Base-by-base conservation (phyloP, 2,329 filamentous ascomycete species). In the Paramyrothecium roridum region DNA sequence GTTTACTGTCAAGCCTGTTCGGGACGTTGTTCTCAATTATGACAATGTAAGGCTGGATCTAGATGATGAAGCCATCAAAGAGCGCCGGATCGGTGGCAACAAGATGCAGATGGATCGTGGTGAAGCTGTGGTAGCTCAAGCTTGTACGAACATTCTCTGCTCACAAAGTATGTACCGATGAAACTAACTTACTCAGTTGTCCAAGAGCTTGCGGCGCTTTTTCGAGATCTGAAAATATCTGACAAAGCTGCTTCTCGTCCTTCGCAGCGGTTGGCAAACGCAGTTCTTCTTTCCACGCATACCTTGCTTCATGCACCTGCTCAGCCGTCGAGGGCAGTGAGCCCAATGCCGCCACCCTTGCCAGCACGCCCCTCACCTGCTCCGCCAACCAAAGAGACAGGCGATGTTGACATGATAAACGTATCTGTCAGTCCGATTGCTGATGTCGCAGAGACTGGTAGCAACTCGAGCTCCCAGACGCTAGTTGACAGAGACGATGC, bases 1-100 rank as follows among this genome's bases (percentile, higher is more conserved):
- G 61, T 97, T 96, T 69, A 96, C 93, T 0, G 84, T 98, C 54
- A 88, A 86, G 58, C 86, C 90, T 2, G 79, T 98, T 30, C 85
- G 93, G 51, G 82, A 95, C 6, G 83, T 97, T 60, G 86, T 97
- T 3, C 78, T 96, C 56, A 79, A 91, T 51, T 91, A 90, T 61
- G 85, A 93, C 23, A 72, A 85, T 4, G 83, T 88, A 64, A 84
- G 87, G 60, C 83, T 95, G 66, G 83, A 88, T 3, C 72, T 90
- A 4, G 82, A 81, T 10, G 84, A 87, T 46, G 81, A 85, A 56
- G 81, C 77, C 23, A 77, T 95, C 46, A 76, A 78, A 51, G 75
- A 78, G 26, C 91, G 93, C 61, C 82, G 85, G 34, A 89, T 96
- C 43, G 91, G 91, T n/a, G 88, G 89, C 34, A 79, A 76, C 67